Conservation (phyloP, 768 basidiomycete species). For the Trametes cubensis region DNA sequence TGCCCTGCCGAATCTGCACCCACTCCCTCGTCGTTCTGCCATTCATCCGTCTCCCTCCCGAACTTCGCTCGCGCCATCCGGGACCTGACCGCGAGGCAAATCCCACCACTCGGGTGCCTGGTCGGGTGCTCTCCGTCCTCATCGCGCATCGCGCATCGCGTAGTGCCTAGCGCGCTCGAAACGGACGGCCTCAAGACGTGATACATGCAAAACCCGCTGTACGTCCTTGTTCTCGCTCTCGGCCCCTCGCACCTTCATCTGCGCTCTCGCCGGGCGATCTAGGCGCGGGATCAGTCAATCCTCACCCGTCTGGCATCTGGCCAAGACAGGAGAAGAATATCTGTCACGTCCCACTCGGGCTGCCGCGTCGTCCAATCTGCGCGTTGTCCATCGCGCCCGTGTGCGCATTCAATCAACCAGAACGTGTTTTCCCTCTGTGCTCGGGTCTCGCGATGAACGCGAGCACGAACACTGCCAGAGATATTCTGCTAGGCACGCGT, state of each 20-base stretch:
- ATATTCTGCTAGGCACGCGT: not conserved
- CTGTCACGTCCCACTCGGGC: not conserved
- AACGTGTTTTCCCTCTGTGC: too few species aligned
- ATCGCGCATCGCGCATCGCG: too few species aligned
- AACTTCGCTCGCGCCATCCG: too few species aligned
- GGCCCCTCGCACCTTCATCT: not conserved
- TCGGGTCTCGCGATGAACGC: too few species aligned
- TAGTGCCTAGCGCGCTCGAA: too few species aligned
- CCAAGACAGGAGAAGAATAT: not conserved
- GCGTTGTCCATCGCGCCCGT: not conserved
- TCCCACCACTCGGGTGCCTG: not conserved
- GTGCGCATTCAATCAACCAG: not conserved
- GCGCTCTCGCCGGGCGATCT: not conserved
- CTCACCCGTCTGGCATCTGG: not conserved
- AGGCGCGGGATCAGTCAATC: not conserved
- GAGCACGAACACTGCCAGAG: too few species aligned
- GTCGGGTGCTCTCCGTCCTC: not conserved
- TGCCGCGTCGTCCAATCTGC: constrained; percentile 11
- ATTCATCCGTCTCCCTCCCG: too few species aligned
- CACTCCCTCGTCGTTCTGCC: too few species aligned
- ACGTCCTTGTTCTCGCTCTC: not conserved
- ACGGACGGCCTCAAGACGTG: too few species aligned
- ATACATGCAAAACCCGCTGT: not conserved
- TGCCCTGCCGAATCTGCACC: too few species aligned
- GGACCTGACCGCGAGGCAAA: too few species aligned